Conservation (phyloP, 345 rosid genomes). For the Excoecaria cochinchinensis region DNA sequence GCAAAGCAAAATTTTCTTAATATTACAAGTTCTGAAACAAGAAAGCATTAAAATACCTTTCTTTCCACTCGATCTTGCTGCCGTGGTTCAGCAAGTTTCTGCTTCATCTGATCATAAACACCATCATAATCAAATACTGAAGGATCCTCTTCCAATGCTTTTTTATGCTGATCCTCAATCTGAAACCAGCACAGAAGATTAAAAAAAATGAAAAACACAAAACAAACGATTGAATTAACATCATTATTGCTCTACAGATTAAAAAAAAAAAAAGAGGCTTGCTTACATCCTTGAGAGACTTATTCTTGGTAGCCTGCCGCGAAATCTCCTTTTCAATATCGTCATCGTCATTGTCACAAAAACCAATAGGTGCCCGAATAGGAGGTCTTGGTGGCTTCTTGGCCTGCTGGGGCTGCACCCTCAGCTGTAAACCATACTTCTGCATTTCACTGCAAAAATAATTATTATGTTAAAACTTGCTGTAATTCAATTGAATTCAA, state of each 20-base stretch:
- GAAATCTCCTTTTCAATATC: constrained; percentile 73
- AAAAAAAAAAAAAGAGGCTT: background rate
- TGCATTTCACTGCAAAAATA: constrained; percentile 41
- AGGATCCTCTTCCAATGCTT: constrained; percentile 84
- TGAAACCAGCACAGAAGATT: constrained; percentile 18
- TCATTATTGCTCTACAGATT: background rate
- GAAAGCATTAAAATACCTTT: constrained; percentile 43
- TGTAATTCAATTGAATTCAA: too few relatives aligned
- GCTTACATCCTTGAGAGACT: constrained; percentile 64
- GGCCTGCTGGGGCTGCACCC: constrained; percentile 64
- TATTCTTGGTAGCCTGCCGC: constrained; percentile 76
- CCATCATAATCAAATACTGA: constrained; percentile 79
- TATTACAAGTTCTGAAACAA: background rate
- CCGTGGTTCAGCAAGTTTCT: constrained; percentile 48
- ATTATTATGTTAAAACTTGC: background rate
- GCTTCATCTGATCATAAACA: constrained; percentile 79
- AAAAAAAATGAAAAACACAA: background rate
- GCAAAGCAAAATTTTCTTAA: background rate
- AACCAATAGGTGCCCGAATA: constrained; percentile 43
- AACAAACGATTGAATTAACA: background rate
- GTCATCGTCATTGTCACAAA: constrained; percentile 58
- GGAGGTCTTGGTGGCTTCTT: constrained; percentile 59
- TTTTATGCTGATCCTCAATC: constrained; percentile 89
- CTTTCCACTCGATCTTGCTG: constrained; percentile 60
- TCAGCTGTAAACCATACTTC: constrained; percentile 82